phyloP scores from a whole-genome alignment of 1,284 basidiomycete genomes.

The Apiotrichum brassicae region DNA sequence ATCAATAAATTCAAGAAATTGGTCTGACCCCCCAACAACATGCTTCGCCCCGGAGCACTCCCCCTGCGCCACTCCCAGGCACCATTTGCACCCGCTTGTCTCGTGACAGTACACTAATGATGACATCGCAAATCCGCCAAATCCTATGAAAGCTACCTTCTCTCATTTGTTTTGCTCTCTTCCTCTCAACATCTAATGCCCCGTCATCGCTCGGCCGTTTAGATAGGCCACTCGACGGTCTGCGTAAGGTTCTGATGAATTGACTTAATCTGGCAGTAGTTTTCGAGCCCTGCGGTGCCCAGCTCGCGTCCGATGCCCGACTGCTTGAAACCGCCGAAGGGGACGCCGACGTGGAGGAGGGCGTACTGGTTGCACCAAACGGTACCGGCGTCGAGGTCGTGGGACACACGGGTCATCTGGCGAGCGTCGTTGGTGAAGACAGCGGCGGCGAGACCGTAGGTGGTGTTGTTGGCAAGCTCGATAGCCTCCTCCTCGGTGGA shows the following conservation, averaged over 20 bases:
- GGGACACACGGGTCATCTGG: conserved; percentile 78
- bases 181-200: neutral
- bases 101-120: too few species aligned
- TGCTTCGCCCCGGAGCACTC: too few species aligned
- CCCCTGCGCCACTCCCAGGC: too few species aligned
- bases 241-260: conserved; percentile 64
- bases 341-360: conserved; percentile 69
- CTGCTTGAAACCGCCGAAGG: conserved; percentile 90
- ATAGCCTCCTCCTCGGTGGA: conserved; percentile 51
- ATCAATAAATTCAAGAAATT: too few species aligned
- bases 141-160: too few species aligned
- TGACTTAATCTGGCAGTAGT: conserved; percentile 74
- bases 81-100: too few species aligned
- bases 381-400: conserved; percentile 69
- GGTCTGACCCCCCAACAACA: too few species aligned
- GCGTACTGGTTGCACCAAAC: conserved; percentile 88
- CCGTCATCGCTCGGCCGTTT: neutral
- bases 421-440: conserved; percentile 81
- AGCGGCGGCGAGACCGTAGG: conserved; percentile 81
- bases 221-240: conserved; percentile 19
- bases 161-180: too few species aligned
- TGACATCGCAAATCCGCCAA: too few species aligned
- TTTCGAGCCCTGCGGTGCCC: conserved; percentile 77
- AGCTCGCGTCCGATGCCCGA: conserved; percentile 75
- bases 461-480: conserved; percentile 70